These are phyloP conservation scores for Solanum microdontum DNA, from an alignment of 257 asterid species.

Conservation along the genomic window DNA sequence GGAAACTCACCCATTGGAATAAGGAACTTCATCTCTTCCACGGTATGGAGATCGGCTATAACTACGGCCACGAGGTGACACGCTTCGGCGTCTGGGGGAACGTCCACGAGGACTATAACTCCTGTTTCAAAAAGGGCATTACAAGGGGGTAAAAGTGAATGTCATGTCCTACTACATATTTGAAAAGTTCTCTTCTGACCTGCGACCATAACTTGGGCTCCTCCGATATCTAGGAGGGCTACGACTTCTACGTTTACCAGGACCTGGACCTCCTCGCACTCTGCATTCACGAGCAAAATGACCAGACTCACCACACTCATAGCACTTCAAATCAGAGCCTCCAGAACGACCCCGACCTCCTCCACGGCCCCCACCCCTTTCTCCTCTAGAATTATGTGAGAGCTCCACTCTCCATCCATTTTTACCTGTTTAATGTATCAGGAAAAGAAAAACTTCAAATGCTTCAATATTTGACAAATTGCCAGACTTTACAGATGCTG, in stretches of 20 bases:
- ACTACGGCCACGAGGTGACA: conserved; percentile 79
- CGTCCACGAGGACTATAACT: conserved; percentile 82
- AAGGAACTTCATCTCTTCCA: conserved; percentile 76
- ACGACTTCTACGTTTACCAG: conserved; percentile 90
- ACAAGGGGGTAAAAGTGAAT: neutral
- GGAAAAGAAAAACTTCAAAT: neutral
- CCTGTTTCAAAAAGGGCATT: conserved; percentile 23
- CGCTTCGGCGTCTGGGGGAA: conserved; percentile 77
- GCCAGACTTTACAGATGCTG: neutral
- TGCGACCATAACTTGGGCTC: conserved; percentile 92
- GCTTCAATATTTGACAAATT: neutral
- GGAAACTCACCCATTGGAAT: conserved; percentile 57
- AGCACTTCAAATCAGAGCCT: conserved; percentile 83
- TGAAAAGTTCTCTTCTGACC: conserved; percentile 24
- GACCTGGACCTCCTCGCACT: conserved; percentile 37
- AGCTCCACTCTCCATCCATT: conserved; percentile 98
- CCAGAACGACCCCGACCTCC: conserved; percentile 66
- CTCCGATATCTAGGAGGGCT: conserved; percentile 76
- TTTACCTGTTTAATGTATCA: conserved; percentile 39
- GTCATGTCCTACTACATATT: neutral
- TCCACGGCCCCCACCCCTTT: conserved; percentile 52
- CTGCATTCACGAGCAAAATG: conserved; percentile 97
- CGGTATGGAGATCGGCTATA: conserved; percentile 77
- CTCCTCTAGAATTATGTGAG: conserved; percentile 81
- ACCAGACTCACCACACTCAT: conserved; percentile 94